These are phyloP conservation scores for Cantharellus anzutake DNA, from an alignment of 768 basidiomycete genomes.

Conservation along the genomic window DNA sequence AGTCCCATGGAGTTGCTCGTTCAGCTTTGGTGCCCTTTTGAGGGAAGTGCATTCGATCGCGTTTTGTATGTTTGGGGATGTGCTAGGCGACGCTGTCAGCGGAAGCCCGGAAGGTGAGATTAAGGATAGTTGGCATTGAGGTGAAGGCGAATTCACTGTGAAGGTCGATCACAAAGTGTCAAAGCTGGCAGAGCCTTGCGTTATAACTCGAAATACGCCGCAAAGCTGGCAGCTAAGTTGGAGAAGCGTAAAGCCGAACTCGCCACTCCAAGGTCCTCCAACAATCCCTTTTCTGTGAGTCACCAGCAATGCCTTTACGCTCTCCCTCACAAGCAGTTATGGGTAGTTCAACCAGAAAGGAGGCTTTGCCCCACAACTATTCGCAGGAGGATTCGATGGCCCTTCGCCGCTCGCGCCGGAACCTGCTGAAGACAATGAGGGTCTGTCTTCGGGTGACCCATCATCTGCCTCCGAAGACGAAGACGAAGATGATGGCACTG, in stretches of 20 bases:
- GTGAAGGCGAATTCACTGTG: not conserved
- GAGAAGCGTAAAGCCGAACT: constrained; percentile 14
- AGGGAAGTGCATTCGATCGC: constrained; percentile 68
- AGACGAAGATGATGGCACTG: constrained; percentile 17
- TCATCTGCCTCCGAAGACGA: constrained; percentile 15
- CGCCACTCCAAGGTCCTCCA: constrained; percentile 13
- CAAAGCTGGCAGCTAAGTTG: constrained; percentile 36
- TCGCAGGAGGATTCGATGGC: constrained; percentile 20
- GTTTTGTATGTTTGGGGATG: constrained; percentile 79
- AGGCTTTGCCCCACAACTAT: constrained; percentile 29
- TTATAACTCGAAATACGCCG: constrained; percentile 55
- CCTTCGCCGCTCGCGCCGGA: not conserved
- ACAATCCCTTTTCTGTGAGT: constrained; percentile 57
- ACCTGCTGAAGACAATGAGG: too few relatives aligned
- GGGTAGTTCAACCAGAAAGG: not conserved
- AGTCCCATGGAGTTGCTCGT: constrained; percentile 63
- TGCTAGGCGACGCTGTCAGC: constrained; percentile 46
- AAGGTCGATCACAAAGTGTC: constrained; percentile 26
- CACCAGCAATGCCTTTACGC: not conserved
- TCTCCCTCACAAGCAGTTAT: not conserved
- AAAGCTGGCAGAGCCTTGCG: constrained; percentile 67
- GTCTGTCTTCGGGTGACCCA: constrained; percentile 22
- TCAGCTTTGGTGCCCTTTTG: constrained; percentile 83
- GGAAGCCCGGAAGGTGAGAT: constrained; percentile 55
- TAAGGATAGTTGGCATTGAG: not conserved